Percentiles rank a stretch among this genome's conserved stretches.
Conservation (phyloP, 139 green algal species). For the Chlamydomonas asymmetrica region DNA sequence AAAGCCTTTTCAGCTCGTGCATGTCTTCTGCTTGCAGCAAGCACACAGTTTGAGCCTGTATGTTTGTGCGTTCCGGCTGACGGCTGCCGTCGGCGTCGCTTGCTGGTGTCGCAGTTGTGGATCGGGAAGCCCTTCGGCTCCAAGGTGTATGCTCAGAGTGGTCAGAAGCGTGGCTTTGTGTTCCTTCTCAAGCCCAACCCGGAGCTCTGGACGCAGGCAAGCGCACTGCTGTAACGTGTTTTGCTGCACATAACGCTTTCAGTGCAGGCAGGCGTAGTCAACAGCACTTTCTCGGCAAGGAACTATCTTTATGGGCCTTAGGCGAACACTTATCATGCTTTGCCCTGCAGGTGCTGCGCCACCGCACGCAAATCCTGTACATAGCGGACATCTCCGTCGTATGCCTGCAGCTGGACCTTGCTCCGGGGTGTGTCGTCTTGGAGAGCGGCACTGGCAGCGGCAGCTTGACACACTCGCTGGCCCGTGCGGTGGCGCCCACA, state of each 20-base stretch:
- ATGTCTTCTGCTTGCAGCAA: no score
- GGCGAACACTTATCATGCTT: no score
- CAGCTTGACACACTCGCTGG: slow-evolving; percentile 89
- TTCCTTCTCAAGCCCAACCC: slow-evolving; percentile 81
- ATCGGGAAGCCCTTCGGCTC: slow-evolving; percentile 78
- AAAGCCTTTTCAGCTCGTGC: no score
- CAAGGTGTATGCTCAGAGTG: slow-evolving; percentile 48
- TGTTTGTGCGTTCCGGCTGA: no score
- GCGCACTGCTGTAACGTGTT: no score
- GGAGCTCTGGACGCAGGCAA: slow-evolving; percentile 95
- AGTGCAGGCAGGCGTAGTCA: no score
- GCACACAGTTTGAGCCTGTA: no score
- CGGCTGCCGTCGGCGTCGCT: neutral
- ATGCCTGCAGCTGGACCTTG: slow-evolving; percentile 76
- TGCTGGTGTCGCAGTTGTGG: slow-evolving; percentile 67
- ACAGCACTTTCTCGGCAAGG: no score
- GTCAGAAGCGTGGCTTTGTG: slow-evolving; percentile 58
- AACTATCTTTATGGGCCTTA: no score
- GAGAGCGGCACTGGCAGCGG: slow-evolving; percentile 94
- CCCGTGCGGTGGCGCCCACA: slow-evolving; percentile 79
- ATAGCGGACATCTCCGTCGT: slow-evolving; percentile 85
- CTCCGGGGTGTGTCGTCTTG: slow-evolving; percentile 69
- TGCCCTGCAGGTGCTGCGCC: slow-evolving; percentile 71
- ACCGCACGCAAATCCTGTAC: slow-evolving; percentile 89
- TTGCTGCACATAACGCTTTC: no score